A percentile compares a stretch with the other conserved stretches of the same genome.
phyloP scores from a whole-genome alignment of 441 rosid genomes.

The Arabidopsis lyrata region DNA sequence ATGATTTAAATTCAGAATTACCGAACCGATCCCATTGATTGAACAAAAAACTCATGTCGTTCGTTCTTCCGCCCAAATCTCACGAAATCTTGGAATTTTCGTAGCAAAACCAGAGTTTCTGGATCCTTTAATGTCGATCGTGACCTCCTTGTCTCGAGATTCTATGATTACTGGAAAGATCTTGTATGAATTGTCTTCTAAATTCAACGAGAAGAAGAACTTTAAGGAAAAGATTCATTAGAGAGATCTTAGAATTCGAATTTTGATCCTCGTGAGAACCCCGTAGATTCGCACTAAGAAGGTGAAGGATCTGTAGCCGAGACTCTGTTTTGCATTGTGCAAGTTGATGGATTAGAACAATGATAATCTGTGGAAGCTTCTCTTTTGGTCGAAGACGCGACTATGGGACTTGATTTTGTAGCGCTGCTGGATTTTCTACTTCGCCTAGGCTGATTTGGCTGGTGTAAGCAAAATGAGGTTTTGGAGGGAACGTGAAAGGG shows the following conservation, averaged over 20 bases:
- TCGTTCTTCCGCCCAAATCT: neutral
- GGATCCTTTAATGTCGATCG: neutral
- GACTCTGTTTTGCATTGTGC: neutral
- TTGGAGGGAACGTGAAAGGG: constrained; percentile 92
- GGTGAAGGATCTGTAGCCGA: neutral
- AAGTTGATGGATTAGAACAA: neutral
- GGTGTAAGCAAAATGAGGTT: constrained; percentile 54
- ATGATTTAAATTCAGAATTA: constrained; percentile 7
- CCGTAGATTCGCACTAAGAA: neutral
- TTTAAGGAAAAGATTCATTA: too few relatives aligned
- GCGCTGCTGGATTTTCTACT: neutral
- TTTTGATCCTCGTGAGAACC: neutral
- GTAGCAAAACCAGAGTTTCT: neutral
- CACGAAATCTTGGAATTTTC: neutral
- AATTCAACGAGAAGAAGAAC: constrained; percentile 6
- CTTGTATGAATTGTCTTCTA: neutral
- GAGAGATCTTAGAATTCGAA: neutral
- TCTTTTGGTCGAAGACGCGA: too few relatives aligned
- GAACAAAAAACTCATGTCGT: neutral
- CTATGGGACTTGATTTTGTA: too few relatives aligned
- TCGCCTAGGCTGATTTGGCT: too few relatives aligned
- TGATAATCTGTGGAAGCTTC: constrained; percentile 10
- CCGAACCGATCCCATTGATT: constrained; percentile 16
- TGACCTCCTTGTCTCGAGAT: neutral
- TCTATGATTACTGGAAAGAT: neutral